Evolutionary conservation across 257 asterid species (phyloP).

Genomic region (Solanum lycopersicoides): DNA sequence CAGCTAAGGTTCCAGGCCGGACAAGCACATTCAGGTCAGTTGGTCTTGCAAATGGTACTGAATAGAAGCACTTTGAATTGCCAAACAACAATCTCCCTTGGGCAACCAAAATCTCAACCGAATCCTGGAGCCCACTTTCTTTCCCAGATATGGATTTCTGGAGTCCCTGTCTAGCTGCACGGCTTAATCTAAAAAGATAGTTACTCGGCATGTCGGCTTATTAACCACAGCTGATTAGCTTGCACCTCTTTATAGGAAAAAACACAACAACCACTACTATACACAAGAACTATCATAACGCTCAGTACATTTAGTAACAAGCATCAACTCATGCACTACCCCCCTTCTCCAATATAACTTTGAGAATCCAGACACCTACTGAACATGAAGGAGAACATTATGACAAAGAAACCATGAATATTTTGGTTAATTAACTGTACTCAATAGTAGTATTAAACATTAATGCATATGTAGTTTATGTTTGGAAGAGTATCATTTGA

Average conservation of each 20-base stretch:
- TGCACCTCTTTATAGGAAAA: constrained; percentile 9
- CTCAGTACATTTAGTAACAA: constrained; percentile 29
- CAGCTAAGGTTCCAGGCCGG: constrained; percentile 54
- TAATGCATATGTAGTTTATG: not conserved
- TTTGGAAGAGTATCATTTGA: not conserved
- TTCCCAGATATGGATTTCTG: constrained; percentile 32
- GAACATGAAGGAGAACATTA: not conserved
- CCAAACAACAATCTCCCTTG: constrained; percentile 41
- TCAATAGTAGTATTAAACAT: not conserved
- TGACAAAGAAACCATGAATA: not conserved
- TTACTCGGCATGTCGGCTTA: constrained; percentile 60
- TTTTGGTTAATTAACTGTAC: not conserved
- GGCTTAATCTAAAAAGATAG: constrained; percentile 40
- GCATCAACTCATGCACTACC: not conserved
- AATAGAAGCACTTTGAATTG: constrained; percentile 18
- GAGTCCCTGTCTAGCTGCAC: constrained; percentile 33
- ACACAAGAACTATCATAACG: constrained; percentile 53
- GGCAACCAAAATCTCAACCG: constrained; percentile 38
- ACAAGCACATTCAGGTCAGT: constrained; percentile 40
- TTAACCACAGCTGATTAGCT: constrained; percentile 12
- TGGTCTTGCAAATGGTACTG: constrained; percentile 24
- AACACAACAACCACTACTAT: constrained; percentile 23
- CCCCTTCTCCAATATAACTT: not conserved
- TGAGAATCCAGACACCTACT: not conserved
- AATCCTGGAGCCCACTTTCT: constrained; percentile 39